Conservation (phyloP, 2,329 filamentous ascomycete species). For the Ophiostoma sp. region DNA sequence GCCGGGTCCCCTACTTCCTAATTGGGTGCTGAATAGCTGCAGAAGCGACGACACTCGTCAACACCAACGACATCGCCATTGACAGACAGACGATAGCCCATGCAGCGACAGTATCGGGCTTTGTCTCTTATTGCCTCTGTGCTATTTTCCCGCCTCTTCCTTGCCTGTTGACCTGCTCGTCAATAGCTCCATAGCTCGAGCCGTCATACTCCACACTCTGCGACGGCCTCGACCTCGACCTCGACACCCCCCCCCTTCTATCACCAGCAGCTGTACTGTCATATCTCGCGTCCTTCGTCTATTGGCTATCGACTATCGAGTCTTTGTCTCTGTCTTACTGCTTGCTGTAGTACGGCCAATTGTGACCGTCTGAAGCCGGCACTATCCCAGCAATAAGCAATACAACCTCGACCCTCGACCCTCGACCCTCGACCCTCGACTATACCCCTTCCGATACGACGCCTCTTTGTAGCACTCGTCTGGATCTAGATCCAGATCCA, state of each 20-base stretch:
- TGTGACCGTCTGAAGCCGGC: not conserved
- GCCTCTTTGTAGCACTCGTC: constrained; percentile 5
- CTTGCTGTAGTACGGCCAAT: not conserved
- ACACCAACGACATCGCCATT: not conserved
- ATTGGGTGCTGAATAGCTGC: constrained; percentile 27
- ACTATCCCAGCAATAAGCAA: not conserved
- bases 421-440: not conserved
- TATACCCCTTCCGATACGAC: constrained; percentile 12
- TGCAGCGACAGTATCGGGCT: not conserved
- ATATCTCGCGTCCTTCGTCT: not conserved
- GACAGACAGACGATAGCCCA: not conserved
- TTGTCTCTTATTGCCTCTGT: not conserved
- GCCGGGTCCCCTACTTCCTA: constrained; percentile 17
- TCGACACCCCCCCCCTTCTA: not conserved
- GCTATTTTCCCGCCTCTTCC: not conserved
- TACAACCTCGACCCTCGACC: not conserved
- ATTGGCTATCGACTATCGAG: not conserved
- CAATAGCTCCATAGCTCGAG: constrained; percentile 1
- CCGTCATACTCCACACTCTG: not conserved
- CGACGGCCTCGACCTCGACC: not conserved
- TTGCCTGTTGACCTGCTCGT: not conserved
- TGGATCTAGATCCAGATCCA: not conserved
- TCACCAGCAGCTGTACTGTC: not conserved
- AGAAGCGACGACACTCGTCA: not conserved
- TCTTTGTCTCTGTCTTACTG: not conserved